A percentile compares a stretch with the other conserved stretches of the same genome.
phyloP scores from a whole-genome alignment of 768 basidiomycete species.

The Russula lepida region DNA sequence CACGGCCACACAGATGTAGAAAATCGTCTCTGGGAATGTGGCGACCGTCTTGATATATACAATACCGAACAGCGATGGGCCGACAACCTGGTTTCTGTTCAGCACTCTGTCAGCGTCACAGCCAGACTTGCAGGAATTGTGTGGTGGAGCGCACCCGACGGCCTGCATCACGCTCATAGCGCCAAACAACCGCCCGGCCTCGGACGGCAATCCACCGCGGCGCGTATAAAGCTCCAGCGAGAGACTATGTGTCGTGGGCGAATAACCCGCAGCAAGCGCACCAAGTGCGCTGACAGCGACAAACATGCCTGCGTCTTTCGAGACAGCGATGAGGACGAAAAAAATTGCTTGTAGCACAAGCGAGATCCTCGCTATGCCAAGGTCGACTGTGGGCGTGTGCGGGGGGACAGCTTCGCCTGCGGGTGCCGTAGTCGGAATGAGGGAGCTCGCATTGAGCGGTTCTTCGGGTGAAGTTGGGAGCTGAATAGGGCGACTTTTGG shows the following conservation, averaged over 20 bases:
- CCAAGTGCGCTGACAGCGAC: conserved; percentile 40
- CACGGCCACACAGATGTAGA: conserved; percentile 44
- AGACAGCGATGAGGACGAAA: conserved; percentile 43
- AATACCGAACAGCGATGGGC: conserved; percentile 64
- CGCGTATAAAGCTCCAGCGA: conserved; percentile 56
- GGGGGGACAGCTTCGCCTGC: conserved; percentile 9
- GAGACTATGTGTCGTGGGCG: conserved; percentile 62
- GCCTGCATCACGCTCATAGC: conserved; percentile 69
- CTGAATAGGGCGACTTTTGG: conserved; percentile 29
- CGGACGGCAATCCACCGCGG: conserved; percentile 39
- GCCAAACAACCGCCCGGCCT: conserved; percentile 72
- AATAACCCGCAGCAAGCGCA: conserved; percentile 54
- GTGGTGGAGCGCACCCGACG: conserved; percentile 38
- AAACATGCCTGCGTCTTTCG: conserved; percentile 42
- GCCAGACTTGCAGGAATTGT: neutral
- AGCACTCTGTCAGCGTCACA: neutral
- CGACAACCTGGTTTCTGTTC: conserved; percentile 50
- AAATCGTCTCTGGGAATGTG: conserved; percentile 58
- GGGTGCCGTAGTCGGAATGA: neutral
- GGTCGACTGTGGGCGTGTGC: conserved; percentile 48
- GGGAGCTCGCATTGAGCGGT: conserved; percentile 20
- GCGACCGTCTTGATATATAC: conserved; percentile 66
- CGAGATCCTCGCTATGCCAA: conserved; percentile 57
- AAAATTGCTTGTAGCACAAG: conserved; percentile 26
- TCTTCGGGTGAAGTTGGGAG: conserved; percentile 24